These are phyloP conservation scores for Rosa persica DNA, from an alignment of 306 rosid species.

Conservation along the genomic window DNA sequence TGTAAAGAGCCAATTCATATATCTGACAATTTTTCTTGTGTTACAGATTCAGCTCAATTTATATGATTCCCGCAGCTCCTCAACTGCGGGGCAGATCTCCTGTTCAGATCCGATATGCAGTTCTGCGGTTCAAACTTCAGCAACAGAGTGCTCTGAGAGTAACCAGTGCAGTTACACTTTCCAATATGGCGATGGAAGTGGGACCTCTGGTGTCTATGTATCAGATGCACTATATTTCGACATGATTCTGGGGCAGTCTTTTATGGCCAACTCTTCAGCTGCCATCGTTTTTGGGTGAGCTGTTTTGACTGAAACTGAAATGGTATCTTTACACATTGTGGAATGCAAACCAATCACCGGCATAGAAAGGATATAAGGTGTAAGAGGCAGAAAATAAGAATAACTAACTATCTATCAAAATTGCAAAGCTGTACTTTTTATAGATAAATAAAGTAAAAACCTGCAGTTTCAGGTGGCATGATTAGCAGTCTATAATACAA, in stretches of 20 bases:
- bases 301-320: constrained; percentile 18
- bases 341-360: neutral
- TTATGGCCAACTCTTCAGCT: constrained; percentile 61
- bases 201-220: constrained; percentile 75
- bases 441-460: neutral
- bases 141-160: constrained; percentile 63
- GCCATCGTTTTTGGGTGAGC: constrained; percentile 85
- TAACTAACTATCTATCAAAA: neutral
- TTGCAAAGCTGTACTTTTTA: neutral
- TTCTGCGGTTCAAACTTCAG: constrained; percentile 53
- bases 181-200: constrained; percentile 89
- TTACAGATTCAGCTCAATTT: constrained; percentile 79
- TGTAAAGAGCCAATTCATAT: constrained; percentile 11
- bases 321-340: constrained; percentile 1
- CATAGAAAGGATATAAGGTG: constrained; percentile 7
- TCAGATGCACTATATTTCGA: constrained; percentile 68
- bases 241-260: constrained; percentile 72
- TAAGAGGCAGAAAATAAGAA: constrained; percentile 8
- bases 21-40: constrained; percentile 7
- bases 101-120: constrained; percentile 79
- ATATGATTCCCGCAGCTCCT: constrained; percentile 68
- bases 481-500: neutral
- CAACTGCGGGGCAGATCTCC: constrained; percentile 54
- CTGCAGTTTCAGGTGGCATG: too few species aligned
- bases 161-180: constrained; percentile 81